Percentiles rank a stretch among this genome's conserved stretches.
These are phyloP conservation scores for Durotheca rogersii DNA, from an alignment of 495 filamentous ascomycete genomes.

Conservation along the genomic window DNA sequence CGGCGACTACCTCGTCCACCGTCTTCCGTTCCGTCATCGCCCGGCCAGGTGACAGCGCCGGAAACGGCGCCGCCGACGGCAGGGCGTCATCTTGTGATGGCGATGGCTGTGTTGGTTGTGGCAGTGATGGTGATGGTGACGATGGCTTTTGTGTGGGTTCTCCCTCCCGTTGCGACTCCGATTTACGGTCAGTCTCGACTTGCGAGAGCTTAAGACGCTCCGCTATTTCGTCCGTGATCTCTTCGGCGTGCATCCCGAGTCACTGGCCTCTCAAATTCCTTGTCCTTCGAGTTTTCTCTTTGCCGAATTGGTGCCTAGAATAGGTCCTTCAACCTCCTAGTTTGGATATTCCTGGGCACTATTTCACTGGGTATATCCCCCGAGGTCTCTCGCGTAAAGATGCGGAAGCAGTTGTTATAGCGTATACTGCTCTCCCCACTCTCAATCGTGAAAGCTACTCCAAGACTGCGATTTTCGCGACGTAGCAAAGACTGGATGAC, in stretches of 20 bases:
- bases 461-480: too few species aligned
- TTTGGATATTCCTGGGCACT: too few species aligned
- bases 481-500: background rate
- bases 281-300: background rate
- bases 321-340: too few species aligned
- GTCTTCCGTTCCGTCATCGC: conserved; percentile 61
- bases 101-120: conserved; percentile 12
- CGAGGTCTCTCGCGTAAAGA: too few species aligned
- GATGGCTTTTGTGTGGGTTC: conserved; percentile 6
- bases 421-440: too few species aligned
- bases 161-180: conserved; percentile 33
- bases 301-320: background rate
- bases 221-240: conserved; percentile 38
- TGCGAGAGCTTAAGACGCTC: conserved; percentile 36
- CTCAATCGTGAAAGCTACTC: too few species aligned
- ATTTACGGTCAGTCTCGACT: conserved; percentile 3
- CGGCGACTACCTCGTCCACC: conserved; percentile 67
- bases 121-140: conserved; percentile 28
- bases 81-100: conserved; percentile 13
- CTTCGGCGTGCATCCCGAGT: conserved; percentile 30
- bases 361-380: too few species aligned
- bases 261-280: background rate
- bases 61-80: conserved; percentile 28
- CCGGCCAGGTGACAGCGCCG: conserved; percentile 59
- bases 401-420: too few species aligned